Evolutionary conservation across 2,329 filamentous ascomycete genomes (phyloP), one percentile per base, ranked within the genome.

Genomic region (Nigrospora osmanthi): DNA sequence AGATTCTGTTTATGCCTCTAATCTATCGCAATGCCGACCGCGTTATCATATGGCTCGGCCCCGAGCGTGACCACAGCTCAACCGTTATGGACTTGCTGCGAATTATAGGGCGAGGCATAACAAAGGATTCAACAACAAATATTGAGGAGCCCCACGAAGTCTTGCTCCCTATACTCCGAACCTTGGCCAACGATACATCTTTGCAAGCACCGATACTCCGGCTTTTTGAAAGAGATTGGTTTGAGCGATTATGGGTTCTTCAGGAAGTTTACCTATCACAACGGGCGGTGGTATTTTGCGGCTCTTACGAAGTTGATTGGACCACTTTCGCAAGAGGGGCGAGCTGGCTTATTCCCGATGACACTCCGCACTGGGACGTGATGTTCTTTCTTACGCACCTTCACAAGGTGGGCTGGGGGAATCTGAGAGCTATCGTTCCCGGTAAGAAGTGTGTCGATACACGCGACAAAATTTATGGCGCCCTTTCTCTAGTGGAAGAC

Each of bases 1-100:
- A 47, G 13, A 45, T 51, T 6, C 36, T 34, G 3, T 23, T 41
- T 1, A 51, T 51, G 49, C 17, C 40, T 16, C 11, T 34, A 0
- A 48, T 51, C 23, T 51, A 49, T 14, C 35, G 14, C 1, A 23
- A 31, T 2, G 45, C 47, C 12, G 4, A 28, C 6, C 14, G 34
- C 1, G 46, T 42, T 10, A 16, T 47, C 2, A 38, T 50, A 10
- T 50, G 33, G 38, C 35, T 50, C 11, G 30, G 38, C 6, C 19
- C 38, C 4, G 38, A 39, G 14, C 14, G 38, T 11, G 38, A 39
- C 5, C 10, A 31, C 7, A 39, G 38, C 23, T 19, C 38, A 19
- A 14, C 16, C 12, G 9, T 15, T n/a, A n/a, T n/a, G n/a, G n/a
- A n/a, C n/a, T n/a, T n/a, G n/a, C n/a, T n/a, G n/a, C n/a, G n/a